Conservation (phyloP, 257 asterid species). For the Lithospermum erythrorhizon region DNA sequence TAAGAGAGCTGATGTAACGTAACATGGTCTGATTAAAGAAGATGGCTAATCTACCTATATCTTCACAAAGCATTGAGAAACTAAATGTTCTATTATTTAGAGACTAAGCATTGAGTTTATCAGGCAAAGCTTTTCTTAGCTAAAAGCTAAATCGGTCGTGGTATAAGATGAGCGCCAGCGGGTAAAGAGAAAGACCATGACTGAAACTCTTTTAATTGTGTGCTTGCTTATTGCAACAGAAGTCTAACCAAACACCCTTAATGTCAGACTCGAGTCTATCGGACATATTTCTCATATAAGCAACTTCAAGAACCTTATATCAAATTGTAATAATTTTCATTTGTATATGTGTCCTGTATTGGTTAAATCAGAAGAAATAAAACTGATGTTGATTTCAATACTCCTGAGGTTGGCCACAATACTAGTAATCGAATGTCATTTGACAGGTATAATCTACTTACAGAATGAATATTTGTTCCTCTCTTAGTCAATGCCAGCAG, state of each 20-base stretch:
- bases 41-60: not conserved
- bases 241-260: no score
- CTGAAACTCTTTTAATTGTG: no score
- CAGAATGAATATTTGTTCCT: conserved; percentile 72
- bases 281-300: not conserved
- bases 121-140: not conserved
- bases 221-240: not conserved
- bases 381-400: not conserved
- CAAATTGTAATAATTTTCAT: not conserved
- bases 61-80: no score
- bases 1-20: not conserved
- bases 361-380: not conserved
- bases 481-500: conserved; percentile 85
- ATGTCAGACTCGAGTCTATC: not conserved
- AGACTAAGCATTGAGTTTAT: not conserved
- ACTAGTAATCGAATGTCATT: not conserved
- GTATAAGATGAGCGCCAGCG: no score
- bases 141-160: not conserved
- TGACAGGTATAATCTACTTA: conserved; percentile 22
- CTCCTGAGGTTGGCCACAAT: not conserved
- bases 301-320: not conserved
- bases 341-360: not conserved
- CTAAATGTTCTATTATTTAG: no score
- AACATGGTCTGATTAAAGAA: not conserved
- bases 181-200: no score